Evolutionary conservation across 305 asterid species (phyloP), one percentile per base, ranked within the genome.

Genomic region (Stenogyne calaminthoides): DNA sequence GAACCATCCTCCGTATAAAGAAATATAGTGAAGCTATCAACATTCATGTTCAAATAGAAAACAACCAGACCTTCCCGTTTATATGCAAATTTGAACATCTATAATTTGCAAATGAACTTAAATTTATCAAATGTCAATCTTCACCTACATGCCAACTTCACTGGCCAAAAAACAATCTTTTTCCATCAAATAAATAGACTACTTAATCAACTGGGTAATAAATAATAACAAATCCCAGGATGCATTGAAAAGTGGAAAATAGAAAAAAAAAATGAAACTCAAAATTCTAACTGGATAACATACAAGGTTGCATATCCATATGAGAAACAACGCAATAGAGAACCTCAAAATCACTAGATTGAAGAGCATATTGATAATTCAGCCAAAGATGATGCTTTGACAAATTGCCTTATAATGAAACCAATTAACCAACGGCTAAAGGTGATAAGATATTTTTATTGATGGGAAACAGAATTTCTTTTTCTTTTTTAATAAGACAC

Each of bases 1-100:
- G 98, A 81, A 69, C 90, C 98, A 73, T 92, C 98, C 89, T 92
- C 99, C 83, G 85, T 90, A 71, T 94, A 92, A 75, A 94, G 97
- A 87, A 84, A 90, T 71, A 94, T 86, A 70, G 99, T 83, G 67
- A 94, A 84, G n/a, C n/a, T n/a, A n/a, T n/a, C n/a, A n/a, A n/a
- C n/a, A n/a, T n/a, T n/a, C n/a, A n/a, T n/a, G n/a, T 88, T 86
- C 84, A 94, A 85, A 80, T 79, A 67, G 86, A 94, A 94, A 75
- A 94, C 96, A 71, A 89, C 95, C 70, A 98, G 95, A 19, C 87
- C 88, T 86, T 90, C 92, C 66, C 99, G 71, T 18, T 49, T 16
- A n/a, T n/a, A n/a, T n/a, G 32, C 62, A 57, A 64, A 16, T 71
- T 36, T 42, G 15, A 42, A 71, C 42, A 40, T 64, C 39, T 63